A percentile compares a stretch with the other conserved stretches of the same genome.
Evolutionary conservation across 2,329 filamentous ascomycete species (phyloP).

Genomic region (Venturia nashicola): DNA sequence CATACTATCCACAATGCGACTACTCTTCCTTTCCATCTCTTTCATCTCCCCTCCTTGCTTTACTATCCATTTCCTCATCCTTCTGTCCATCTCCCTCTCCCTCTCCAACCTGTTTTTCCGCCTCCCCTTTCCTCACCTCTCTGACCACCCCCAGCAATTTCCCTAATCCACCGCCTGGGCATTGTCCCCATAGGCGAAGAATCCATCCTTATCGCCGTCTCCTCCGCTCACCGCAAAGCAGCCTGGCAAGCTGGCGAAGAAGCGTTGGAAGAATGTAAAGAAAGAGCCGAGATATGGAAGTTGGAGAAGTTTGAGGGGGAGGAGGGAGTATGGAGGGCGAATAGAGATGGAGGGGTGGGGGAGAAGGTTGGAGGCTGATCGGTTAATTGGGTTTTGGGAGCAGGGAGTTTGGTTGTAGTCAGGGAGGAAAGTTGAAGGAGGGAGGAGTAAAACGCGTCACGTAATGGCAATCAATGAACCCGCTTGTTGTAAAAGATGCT

Average conservation of each 20-base stretch:
- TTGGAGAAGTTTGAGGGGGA: slow-evolving; percentile 72
- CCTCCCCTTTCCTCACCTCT: not conserved
- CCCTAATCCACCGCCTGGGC: slow-evolving; percentile 75
- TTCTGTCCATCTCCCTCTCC: not conserved
- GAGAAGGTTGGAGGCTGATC: not conserved
- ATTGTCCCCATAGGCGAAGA: slow-evolving; percentile 83
- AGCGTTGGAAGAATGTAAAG: slow-evolving; percentile 76
- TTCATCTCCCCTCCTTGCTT: too few species aligned
- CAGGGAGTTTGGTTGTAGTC: not conserved
- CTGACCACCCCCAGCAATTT: slow-evolving; percentile 41
- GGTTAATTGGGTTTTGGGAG: not conserved
- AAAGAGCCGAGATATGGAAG: slow-evolving; percentile 90
- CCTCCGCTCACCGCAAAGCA: slow-evolving; percentile 66
- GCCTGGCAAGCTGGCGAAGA: slow-evolving; percentile 86
- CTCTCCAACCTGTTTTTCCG: not conserved
- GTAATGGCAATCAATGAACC: not conserved
- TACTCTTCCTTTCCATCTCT: too few species aligned
- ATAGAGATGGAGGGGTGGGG: slow-evolving; percentile 54
- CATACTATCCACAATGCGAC: not conserved
- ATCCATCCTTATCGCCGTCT: slow-evolving; percentile 82
- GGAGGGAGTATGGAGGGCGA: slow-evolving; percentile 77
- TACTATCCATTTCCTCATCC: not conserved
- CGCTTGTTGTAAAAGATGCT: not conserved
- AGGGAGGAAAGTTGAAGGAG: too few species aligned
- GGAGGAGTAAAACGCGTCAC: not conserved